These are phyloP conservation scores for Aspergillus uvarum DNA, from an alignment of 2,329 filamentous ascomycete genomes.

Conservation along the genomic window DNA sequence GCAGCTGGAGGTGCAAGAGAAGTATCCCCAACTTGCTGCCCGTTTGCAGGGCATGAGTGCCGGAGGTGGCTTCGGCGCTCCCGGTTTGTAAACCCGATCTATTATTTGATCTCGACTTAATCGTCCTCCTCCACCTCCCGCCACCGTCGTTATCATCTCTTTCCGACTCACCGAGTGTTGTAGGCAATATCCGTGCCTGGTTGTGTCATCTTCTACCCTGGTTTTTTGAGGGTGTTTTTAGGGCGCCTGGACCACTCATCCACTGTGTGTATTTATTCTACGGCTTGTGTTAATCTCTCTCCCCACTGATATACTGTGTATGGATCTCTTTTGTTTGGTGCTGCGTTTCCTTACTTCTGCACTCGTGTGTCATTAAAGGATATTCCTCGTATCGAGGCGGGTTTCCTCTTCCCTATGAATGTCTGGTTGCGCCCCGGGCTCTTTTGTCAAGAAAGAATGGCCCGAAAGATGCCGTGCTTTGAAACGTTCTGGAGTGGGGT, in stretches of 20 bases:
- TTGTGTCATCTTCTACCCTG: slow-evolving; percentile 5
- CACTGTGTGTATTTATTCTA: slow-evolving; percentile 31
- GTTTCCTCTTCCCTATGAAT: slow-evolving; percentile 10
- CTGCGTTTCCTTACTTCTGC: not conserved
- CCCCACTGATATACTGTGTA: slow-evolving; percentile 25
- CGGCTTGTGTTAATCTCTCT: slow-evolving; percentile 3
- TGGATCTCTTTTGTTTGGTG: slow-evolving; percentile 14
- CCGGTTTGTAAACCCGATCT: slow-evolving; percentile 32
- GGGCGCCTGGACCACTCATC: slow-evolving; percentile 21
- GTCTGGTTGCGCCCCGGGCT: slow-evolving; percentile 17
- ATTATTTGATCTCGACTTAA: slow-evolving; percentile 3
- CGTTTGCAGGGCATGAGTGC: slow-evolving; percentile 64
- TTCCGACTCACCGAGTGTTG: slow-evolving; percentile 1
- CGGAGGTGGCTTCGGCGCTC: slow-evolving; percentile 34
- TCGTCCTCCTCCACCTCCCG: slow-evolving; percentile 1
- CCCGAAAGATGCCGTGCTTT: not conserved
- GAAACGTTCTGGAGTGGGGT: slow-evolving; percentile 1
- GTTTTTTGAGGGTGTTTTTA: slow-evolving; percentile 12
- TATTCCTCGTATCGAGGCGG: not conserved
- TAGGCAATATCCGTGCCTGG: slow-evolving; percentile 8
- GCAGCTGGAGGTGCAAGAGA: slow-evolving; percentile 87
- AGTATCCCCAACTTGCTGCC: slow-evolving; percentile 75
- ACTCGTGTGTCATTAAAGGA: not conserved
- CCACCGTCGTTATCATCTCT: slow-evolving; percentile 19
- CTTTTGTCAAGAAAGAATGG: slow-evolving; percentile 12